Base-by-base conservation (phyloP, 768 basidiomycete species). In the Tricholoma sp. region DNA sequence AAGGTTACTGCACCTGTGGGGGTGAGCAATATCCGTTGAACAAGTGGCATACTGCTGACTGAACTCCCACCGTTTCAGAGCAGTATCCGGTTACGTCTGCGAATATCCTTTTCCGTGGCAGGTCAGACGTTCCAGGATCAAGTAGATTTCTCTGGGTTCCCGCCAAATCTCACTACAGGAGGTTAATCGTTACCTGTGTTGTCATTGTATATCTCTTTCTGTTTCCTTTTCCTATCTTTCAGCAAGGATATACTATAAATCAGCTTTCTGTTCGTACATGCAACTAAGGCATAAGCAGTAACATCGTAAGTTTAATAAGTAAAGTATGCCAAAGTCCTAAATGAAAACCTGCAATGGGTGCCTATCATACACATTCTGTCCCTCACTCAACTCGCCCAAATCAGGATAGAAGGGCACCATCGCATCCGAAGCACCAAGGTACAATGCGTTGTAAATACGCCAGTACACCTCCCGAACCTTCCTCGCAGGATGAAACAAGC, bases 401-500 rank as follows among this genome's bases (percentile, higher is more conserved):
- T 95, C 91, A 22, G 96, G 93, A 69, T 94, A 96, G 76, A 94
- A 97, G 0, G 95, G 94, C 6, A 98, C 95, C 73, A 98, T 79
- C 4, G 96, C 86, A 66, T 98, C 95, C 43, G 84, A 70, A 0
- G 94, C 89, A 27, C 95, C 94, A 29, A 98, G 82, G 68, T 98
- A 98, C 47, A 97, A 74, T 29, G 94, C 85, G 72, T 97, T 98
- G 76, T 98, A 98, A 59, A 96, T 77, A 37, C 94, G 83, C 96
- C 96, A 98, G 70, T 98, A 98, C 2, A 96, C 93, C 77, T 99
- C 97, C 56, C 97, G 83, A 21, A 99, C 97, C 71, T 96, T 95
- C 58, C 97, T 79, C 3, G 97, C 94, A 0, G 97, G 97, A 66
- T 99, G 97, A 84, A 94, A 98, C 54, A 99, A 75, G 3, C 97